These are phyloP conservation scores for Monosporascus sp. DNA, from an alignment of 2,329 filamentous ascomycete genomes.

Conservation along the genomic window DNA sequence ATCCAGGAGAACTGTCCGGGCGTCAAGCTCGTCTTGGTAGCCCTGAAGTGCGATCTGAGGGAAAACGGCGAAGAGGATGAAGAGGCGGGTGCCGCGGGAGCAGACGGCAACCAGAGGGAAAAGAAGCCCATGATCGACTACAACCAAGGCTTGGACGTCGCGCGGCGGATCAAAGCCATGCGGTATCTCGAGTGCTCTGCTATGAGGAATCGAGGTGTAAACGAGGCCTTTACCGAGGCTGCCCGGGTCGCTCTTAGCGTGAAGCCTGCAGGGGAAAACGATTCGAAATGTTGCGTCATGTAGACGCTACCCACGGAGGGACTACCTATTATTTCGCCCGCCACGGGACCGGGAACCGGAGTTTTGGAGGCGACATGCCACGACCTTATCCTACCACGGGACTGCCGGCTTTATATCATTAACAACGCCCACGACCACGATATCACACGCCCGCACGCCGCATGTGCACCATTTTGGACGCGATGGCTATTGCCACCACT, in stretches of 20 bases:
- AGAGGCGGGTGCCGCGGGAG: slow-evolving; percentile 39
- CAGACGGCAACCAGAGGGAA: slow-evolving; percentile 39
- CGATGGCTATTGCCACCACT: neutral
- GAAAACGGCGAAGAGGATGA: slow-evolving; percentile 72
- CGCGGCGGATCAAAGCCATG: slow-evolving; percentile 83
- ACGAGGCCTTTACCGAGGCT: slow-evolving; percentile 97
- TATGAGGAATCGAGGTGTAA: slow-evolving; percentile 96
- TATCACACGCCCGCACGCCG: no score
- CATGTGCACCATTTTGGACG: no score
- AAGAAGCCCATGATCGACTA: slow-evolving; percentile 79
- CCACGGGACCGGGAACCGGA: neutral
- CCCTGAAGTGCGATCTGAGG: slow-evolving; percentile 92
- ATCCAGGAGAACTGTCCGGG: slow-evolving; percentile 97
- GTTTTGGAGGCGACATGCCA: neutral
- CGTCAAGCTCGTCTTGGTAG: slow-evolving; percentile 90
- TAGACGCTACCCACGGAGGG: slow-evolving; percentile 20
- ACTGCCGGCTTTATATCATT: neutral
- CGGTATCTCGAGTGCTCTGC: slow-evolving; percentile 97
- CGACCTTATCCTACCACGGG: neutral
- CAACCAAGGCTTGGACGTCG: slow-evolving; percentile 85
- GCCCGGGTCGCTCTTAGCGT: slow-evolving; percentile 83
- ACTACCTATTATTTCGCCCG: neutral
- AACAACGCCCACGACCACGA: neutral
- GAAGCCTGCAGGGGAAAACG: slow-evolving; percentile 56
- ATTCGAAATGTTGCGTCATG: slow-evolving; percentile 58